A percentile compares a stretch with the other conserved stretches of the same genome.
Conservation (phyloP, 208 protist species). For the Herpetomonas samuelpessoai region DNA sequence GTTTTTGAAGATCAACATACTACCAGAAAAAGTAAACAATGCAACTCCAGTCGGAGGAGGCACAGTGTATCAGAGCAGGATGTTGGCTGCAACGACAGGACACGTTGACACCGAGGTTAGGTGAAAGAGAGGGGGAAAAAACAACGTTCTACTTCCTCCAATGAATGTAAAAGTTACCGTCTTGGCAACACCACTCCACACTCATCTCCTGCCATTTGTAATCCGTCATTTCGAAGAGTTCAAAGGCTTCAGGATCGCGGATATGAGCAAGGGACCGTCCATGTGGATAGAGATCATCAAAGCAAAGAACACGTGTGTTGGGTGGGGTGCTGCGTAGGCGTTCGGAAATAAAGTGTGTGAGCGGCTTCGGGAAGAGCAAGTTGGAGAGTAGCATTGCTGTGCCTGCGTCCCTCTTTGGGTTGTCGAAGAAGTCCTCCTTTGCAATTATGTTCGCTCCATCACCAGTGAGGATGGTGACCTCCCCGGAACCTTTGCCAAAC, state of each 20-base stretch:
- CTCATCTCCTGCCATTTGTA: slow-evolving; percentile 57
- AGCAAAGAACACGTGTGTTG: slow-evolving; percentile 55
- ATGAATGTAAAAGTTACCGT: slow-evolving; percentile 63
- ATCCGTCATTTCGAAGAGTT: slow-evolving; percentile 61
- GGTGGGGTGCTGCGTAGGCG: slow-evolving; percentile 28
- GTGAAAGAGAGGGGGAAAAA: slow-evolving; percentile 11
- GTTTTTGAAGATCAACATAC: not conserved
- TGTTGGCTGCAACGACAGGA: no score
- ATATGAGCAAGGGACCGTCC: slow-evolving; percentile 34
- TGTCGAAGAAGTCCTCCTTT: slow-evolving; percentile 31
- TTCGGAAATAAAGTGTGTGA: slow-evolving; percentile 68
- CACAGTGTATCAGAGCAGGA: no score
- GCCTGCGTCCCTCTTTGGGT: slow-evolving; percentile 21
- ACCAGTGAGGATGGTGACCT: slow-evolving; percentile 61
- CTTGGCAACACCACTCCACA: slow-evolving; percentile 60
- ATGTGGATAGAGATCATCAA: slow-evolving; percentile 74
- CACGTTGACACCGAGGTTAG: not conserved
- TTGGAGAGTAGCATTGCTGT: slow-evolving; percentile 73
- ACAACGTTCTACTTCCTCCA: slow-evolving; percentile 25
- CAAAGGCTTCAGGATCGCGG: slow-evolving; percentile 62
- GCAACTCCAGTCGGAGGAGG: no score
- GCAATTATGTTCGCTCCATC: slow-evolving; percentile 59
- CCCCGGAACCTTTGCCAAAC: slow-evolving; percentile 30
- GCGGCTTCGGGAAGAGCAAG: slow-evolving; percentile 53
- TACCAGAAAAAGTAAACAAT: slow-evolving; percentile 7